Conservation (phyloP, 2,329 filamentous ascomycete genomes). For the Aspergillus puulaauensis region DNA sequence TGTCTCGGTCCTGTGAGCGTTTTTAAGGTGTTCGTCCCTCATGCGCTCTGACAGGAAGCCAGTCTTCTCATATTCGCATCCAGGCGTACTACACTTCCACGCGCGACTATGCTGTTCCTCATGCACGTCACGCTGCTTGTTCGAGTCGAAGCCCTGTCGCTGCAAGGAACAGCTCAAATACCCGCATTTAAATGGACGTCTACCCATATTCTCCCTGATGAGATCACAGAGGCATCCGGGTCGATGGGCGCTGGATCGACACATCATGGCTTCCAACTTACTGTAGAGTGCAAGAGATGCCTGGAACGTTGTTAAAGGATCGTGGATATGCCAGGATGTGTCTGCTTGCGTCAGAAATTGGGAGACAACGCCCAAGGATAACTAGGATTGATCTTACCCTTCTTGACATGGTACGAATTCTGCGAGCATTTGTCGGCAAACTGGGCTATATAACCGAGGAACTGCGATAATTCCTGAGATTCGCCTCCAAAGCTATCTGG, state of each 20-base stretch:
- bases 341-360: not conserved
- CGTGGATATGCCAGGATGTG: not conserved
- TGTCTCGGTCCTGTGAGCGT: not conserved
- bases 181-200: slow-evolving; percentile 1
- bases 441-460: not conserved
- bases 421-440: not conserved
- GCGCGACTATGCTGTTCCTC: not conserved
- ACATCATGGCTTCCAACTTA: not conserved
- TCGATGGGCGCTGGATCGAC: not conserved
- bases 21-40: slow-evolving; percentile 1
- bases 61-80: slow-evolving; percentile 2
- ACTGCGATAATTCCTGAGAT: not conserved
- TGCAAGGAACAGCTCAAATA: slow-evolving; percentile 3
- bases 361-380: not conserved
- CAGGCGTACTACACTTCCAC: slow-evolving; percentile 2
- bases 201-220: not conserved
- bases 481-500: not conserved
- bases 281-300: not conserved
- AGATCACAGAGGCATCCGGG: not conserved
- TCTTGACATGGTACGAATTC: not conserved
- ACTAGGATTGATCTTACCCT: not conserved
- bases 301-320: not conserved
- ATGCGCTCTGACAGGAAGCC: slow-evolving; percentile 1
- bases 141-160: not conserved
- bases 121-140: not conserved